Evolutionary conservation across 352 stramenopile genomes (phyloP), one percentile per base, ranked within the genome.

Genomic region (Phytophthora syringae): DNA sequence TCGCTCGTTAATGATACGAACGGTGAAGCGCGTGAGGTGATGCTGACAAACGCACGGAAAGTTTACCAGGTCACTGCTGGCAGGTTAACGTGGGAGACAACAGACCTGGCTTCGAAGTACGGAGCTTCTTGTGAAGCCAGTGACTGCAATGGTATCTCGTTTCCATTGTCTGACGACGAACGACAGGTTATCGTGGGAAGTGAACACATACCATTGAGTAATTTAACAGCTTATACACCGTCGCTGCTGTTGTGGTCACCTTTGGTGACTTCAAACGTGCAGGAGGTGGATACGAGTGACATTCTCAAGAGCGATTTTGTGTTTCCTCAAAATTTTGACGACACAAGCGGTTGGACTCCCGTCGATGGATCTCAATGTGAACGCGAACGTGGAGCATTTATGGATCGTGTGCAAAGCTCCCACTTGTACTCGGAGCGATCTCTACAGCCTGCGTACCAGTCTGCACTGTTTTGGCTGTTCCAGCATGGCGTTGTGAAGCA

Each of bases 271-370:
- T 72, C 75, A 5, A 84, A 79, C 30, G 76, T 69, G n/a, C 77
- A 84, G 43, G 79, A 88, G 45, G 77, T 86, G 37, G 79, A 86
- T 42, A 62, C 48, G 40, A 76, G 72, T 21, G 69, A 79, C 13
- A 76, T 73, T 6, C 59, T 88, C 36, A 88, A 88, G 61, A 74
- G 55, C 53, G 79, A 88, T 55, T 78, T 88, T 43, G 64, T 88
- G 24, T 85, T 88, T 36, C 77, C 75, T 10, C 59, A 60, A 37
- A 83, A 80, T 54, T 88, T 88, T 59, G 27, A 51, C 1, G 67
- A 81, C 37, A 49, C 63, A 1, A 67, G 5, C 16, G 48, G 45
- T 0, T 86, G 77, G 77, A 64, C 60, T 11, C 52, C 60, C 18
- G 54, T 86, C 6, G 44, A 73, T 18, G 72, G 69, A 3, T 60